Base-by-base conservation (phyloP, 1,139 yeast genomes). In the Kodamaea sp. region DNA sequence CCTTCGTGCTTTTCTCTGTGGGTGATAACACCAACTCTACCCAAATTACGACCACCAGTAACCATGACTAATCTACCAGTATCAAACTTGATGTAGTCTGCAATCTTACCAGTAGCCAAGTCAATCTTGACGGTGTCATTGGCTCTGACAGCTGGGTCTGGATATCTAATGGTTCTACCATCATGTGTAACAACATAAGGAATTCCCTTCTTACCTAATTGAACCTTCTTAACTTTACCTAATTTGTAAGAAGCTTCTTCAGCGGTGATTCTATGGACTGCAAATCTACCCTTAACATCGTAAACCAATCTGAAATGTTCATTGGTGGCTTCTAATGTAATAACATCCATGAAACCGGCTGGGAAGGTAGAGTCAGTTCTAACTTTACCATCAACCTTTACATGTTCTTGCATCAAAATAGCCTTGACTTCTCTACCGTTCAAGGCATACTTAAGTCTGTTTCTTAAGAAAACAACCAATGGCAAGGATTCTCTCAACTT, bases 1-100 rank as follows among this genome's bases (percentile, higher is more conserved):
- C 98, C 98, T 72, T 90, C 96, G 82, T 90, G 98, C 78, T 86
- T 88, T 79, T 90, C 98, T 78, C 95, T 85, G 94, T 90, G 96
- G 60, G 84, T 79, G 70, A 90, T 89, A 59, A 87, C 89, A 84
- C 98, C 98, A 69, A 89, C 90, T 78, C 98, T 86, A 71, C 98
- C 98, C 95, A 90, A 83, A 85, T 88, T 89, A 78, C 96, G 92
- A 78, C 97, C 97, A 79, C 97, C 97, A 57, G 97, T 90, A 71
- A 86, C 94, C 94, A 89, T 90, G 57, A 84, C 96, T 68, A 88
- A 79, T 75, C 81, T 87, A 73, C 97, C 97, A 63, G 92, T 80
- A 71, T 88, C 97, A 69, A 90, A 90, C 77, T 88, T 87, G 77
- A 90, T 81, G 78, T 74, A 87, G 59, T 88, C 95, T 51, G 85